Evolutionary conservation across 768 basidiomycete species (phyloP).

Genomic region (Tremella yokohamensis): DNA sequence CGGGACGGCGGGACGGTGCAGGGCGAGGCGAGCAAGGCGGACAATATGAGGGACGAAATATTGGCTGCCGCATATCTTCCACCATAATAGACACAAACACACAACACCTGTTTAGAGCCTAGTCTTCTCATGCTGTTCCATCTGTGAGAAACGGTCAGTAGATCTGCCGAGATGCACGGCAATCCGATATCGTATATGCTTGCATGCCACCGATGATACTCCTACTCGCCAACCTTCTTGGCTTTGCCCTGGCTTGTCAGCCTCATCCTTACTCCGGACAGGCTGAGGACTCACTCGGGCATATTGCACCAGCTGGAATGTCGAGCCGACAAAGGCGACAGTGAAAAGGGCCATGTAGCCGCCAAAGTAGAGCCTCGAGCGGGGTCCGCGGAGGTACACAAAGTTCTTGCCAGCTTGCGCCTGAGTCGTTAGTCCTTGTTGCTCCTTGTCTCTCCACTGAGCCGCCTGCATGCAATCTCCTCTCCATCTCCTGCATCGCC

Average conservation of each 20-base stretch:
- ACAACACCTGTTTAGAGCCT: too few relatives aligned
- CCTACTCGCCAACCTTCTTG: slow-evolving; percentile 35
- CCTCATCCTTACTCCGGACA: neutral
- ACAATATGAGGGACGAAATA: too few relatives aligned
- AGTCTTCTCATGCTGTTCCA: too few relatives aligned
- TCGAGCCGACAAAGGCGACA: slow-evolving; percentile 32
- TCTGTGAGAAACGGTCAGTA: too few relatives aligned
- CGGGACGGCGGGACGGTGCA: too few relatives aligned
- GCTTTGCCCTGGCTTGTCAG: slow-evolving; percentile 17
- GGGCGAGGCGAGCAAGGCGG: too few relatives aligned
- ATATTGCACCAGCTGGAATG: slow-evolving; percentile 40
- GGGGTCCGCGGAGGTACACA: slow-evolving; percentile 36
- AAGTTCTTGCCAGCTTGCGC: slow-evolving; percentile 32
- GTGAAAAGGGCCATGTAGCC: slow-evolving; percentile 44
- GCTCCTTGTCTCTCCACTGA: neutral
- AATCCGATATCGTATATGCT: too few relatives aligned
- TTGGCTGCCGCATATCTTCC: too few relatives aligned
- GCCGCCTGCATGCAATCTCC: neutral
- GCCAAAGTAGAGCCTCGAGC: slow-evolving; percentile 40
- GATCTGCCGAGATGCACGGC: too few relatives aligned
- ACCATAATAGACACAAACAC: too few relatives aligned
- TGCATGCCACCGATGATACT: neutral
- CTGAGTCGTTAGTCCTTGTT: slow-evolving; percentile 13
- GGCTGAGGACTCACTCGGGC: slow-evolving; percentile 28
- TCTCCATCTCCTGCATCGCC: too few relatives aligned